Evolutionary conservation across 2,329 filamentous ascomycete species (phyloP).

Genomic region (Fusarium nygamai): DNA sequence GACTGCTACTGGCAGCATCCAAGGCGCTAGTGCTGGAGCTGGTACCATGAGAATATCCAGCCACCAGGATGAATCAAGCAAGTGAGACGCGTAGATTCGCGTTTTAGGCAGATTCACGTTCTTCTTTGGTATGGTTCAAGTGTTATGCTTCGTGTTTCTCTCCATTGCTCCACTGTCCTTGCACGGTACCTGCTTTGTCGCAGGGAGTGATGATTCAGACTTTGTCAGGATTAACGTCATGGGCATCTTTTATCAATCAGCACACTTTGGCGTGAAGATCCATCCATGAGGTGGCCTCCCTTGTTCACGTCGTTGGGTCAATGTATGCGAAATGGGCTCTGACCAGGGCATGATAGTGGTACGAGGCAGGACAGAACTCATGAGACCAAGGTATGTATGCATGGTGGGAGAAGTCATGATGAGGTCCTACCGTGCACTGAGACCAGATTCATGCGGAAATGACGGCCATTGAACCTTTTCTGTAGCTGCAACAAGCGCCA

Average conservation of each 20-base stretch:
- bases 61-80: conserved; percentile 35
- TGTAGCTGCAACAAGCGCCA: background rate
- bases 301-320: conserved; percentile 35
- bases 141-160: conserved; percentile 13
- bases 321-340: conserved; percentile 31
- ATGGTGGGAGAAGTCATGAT: conserved; percentile 37
- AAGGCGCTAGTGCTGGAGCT: conserved; percentile 30
- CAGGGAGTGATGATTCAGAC: conserved; percentile 38
- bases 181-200: conserved; percentile 19
- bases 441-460: conserved; percentile 18
- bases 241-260: conserved; percentile 47
- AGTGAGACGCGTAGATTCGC: conserved; percentile 39
- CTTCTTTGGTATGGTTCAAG: conserved; percentile 27
- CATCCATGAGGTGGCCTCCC: conserved; percentile 4
- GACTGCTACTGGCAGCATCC: conserved; percentile 19
- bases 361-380: conserved; percentile 17
- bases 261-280: conserved; percentile 28
- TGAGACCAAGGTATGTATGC: background rate
- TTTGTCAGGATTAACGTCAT: conserved; percentile 39
- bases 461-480: background rate
- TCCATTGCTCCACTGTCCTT: conserved; percentile 9
- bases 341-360: conserved; percentile 23
- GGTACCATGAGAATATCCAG: conserved; percentile 33
- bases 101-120: conserved; percentile 32
- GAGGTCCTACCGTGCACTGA: background rate